phyloP scores from a whole-genome alignment of 176 grass and related monocot species.

The Poa annua region DNA sequence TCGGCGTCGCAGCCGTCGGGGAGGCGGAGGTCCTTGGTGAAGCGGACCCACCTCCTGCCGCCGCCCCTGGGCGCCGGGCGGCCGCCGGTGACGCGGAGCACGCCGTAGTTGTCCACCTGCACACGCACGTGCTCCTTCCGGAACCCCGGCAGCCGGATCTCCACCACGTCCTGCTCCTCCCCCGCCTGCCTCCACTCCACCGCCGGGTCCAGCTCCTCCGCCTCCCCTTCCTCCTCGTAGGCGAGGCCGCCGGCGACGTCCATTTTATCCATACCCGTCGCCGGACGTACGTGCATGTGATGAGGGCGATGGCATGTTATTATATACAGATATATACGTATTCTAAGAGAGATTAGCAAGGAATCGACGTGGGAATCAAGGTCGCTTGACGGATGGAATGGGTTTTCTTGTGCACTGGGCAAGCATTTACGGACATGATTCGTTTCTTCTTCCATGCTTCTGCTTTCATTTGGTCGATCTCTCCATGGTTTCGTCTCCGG shows the following conservation, averaged over 20 bases:
- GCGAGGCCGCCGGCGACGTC: conserved; percentile 3
- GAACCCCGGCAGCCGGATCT: conserved; percentile 56
- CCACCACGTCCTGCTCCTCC: conserved; percentile 36
- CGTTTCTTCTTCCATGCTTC: conserved; percentile 36
- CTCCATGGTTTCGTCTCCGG: background rate
- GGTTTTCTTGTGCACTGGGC: too few species aligned
- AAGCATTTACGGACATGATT: conserved; percentile 31
- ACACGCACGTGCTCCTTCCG: conserved; percentile 57
- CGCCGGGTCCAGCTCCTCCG: conserved; percentile 34
- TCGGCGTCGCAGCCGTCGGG: conserved; percentile 47
- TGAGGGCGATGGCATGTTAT: background rate
- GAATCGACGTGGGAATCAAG: background rate
- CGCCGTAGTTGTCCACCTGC: conserved; percentile 48
- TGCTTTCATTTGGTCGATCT: background rate
- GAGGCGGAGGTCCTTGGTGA: conserved; percentile 53
- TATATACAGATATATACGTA: conserved; percentile 15
- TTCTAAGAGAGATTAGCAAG: background rate
- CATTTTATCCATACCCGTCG: conserved; percentile 13
- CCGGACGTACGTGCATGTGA: background rate
- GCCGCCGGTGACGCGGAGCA: conserved; percentile 53
- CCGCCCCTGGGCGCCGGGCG: background rate
- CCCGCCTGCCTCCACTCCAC: conserved; percentile 37
- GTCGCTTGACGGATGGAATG: conserved; percentile 34
- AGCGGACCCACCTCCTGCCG: conserved; percentile 17
- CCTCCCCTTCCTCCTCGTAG: conserved; percentile 4